Evolutionary conservation across 306 rosid genomes (phyloP).

Genomic region (Rosa lucieae): DNA sequence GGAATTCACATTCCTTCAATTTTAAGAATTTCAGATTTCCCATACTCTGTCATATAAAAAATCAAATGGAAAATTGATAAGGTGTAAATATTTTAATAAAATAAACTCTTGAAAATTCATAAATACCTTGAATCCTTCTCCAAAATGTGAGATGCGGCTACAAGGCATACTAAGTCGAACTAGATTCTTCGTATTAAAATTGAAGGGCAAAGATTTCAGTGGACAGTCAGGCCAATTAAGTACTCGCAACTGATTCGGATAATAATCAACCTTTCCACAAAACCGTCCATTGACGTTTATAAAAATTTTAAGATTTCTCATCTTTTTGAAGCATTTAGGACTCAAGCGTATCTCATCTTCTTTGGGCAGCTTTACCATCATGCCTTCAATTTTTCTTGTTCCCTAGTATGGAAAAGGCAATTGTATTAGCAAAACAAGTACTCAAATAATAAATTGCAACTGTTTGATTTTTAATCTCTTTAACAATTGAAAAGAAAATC

Average conservation of each 20-base stretch:
- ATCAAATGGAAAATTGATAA: no score
- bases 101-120: no score
- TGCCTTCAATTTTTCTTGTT: not conserved
- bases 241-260: slow-evolving; percentile 34
- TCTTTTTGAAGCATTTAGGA: slow-evolving; percentile 18
- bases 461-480: no score
- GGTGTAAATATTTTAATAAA: no score
- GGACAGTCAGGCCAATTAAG: slow-evolving; percentile 44
- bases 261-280: slow-evolving; percentile 22
- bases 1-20: no score
- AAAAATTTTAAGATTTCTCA: slow-evolving; percentile 35
- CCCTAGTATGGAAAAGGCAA: not conserved
- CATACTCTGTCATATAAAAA: no score
- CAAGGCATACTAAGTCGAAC: slow-evolving; percentile 27
- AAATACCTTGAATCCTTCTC: no score
- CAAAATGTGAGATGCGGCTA: slow-evolving; percentile 1
- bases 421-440: slow-evolving; percentile 23
- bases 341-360: not conserved
- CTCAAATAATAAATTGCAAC: no score
- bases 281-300: slow-evolving; percentile 25
- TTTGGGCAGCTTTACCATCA: not conserved
- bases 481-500: no score
- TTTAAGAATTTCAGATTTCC: no score
- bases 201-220: slow-evolving; percentile 25
- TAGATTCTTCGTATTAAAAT: slow-evolving; percentile 34